Evolutionary conservation across 768 basidiomycete species (phyloP), one percentile per base, ranked within the genome.

Genomic region (Auriculariales sp.): DNA sequence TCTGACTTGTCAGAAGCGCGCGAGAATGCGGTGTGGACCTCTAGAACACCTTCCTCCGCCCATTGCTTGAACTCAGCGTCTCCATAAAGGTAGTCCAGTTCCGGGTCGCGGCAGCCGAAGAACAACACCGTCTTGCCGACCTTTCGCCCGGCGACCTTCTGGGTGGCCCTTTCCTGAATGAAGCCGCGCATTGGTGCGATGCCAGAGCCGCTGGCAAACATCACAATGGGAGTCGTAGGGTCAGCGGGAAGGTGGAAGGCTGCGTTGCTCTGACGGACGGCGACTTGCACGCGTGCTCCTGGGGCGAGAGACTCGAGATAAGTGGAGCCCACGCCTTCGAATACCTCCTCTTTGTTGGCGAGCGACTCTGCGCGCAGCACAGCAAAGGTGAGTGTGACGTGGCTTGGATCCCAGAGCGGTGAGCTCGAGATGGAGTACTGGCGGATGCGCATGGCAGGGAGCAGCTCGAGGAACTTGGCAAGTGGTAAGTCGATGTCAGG

Each of bases 391-490:
- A 74, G 63, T n/a, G 69, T 66, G 28, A 67, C 67, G 36, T 62
- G 65, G 29, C 59, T 55, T 5, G 72, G 61, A 51, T 70, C 64
- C 64, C 67, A 67, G 6, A 75, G 61, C 3, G 71, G 71, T 1
- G 71, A 72, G 1, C 70, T 71, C 0, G 73, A 73, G 53, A 73
- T 73, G 2, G 71, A 72, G 60, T 75, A 73, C 58, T 73, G 71
- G 22, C 73, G 61, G 47, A 71, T 62, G 31, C 71, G 69, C 67
- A 73, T 73, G 2, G 71, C 56, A 7, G 71, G 72, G 7, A 73
- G 64, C 57, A 70, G 62, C 17, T 59, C 58, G 28, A 75, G 56
- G 61, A 67, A 72, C 3, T 61, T 58, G 10, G 58, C 56, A 28
- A 73, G 61, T 14, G 65, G 53, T 19, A 72, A 58, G 27, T 62